phyloP scores from a whole-genome alignment of 2,329 filamentous ascomycete genomes.

The Colletotrichum sp. region DNA sequence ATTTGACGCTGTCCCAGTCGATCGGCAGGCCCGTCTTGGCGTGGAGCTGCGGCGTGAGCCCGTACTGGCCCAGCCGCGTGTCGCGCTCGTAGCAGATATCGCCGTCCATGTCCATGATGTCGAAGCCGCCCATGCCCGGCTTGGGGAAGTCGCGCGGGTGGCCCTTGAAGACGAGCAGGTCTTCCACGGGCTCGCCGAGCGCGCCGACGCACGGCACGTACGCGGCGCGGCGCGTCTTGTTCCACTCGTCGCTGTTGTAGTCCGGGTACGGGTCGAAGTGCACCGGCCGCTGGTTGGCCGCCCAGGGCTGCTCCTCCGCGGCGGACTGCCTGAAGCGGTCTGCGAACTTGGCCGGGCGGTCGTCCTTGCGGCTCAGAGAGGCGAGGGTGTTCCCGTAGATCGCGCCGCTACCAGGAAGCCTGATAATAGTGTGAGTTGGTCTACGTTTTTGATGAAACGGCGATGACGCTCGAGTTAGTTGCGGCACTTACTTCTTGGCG shows the following conservation, averaged over 20 bases:
- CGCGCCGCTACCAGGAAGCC: constrained; percentile 50
- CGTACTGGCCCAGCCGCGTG: constrained; percentile 72
- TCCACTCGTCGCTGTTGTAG: constrained; percentile 70
- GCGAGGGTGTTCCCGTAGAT: constrained; percentile 64
- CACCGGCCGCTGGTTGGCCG: constrained; percentile 50
- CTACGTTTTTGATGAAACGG: background rate
- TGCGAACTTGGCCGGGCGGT: constrained; percentile 35
- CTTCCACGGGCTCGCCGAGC: constrained; percentile 61
- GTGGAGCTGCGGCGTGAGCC: constrained; percentile 50
- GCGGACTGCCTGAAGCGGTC: constrained; percentile 13
- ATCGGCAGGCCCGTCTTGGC: constrained; percentile 50
- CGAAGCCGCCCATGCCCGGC: constrained; percentile 67
- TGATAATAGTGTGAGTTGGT: constrained; percentile 25
- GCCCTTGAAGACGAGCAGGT: constrained; percentile 69
- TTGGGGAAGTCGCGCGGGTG: constrained; percentile 63
- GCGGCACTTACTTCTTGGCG: constrained; percentile 42
- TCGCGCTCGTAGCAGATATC: constrained; percentile 72
- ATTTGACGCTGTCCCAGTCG: constrained; percentile 70
- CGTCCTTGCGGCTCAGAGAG: constrained; percentile 46
- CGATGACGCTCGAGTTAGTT: constrained; percentile 15
- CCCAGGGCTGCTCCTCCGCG: constrained; percentile 31
- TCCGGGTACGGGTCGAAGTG: constrained; percentile 74
- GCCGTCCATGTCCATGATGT: constrained; percentile 64
- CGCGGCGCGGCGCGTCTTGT: constrained; percentile 56
- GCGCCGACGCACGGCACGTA: constrained; percentile 71